These are phyloP conservation scores for Bullera alba DNA, from an alignment of 768 basidiomycete genomes.

Conservation along the genomic window DNA sequence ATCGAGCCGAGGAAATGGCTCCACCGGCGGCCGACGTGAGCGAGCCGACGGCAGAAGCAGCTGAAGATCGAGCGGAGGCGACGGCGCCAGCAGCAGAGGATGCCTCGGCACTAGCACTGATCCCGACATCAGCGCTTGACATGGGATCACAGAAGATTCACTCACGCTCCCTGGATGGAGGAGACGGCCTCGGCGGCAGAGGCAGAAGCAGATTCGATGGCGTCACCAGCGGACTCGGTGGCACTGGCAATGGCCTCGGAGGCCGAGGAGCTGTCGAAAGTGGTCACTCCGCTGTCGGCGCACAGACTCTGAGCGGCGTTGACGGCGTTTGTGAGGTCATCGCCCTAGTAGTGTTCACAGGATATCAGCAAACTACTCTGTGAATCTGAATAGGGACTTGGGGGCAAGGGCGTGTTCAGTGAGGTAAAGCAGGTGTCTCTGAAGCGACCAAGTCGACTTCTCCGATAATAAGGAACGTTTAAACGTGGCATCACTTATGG, in stretches of 20 bases:
- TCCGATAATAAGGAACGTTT: neutral
- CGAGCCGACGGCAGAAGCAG: too few species aligned
- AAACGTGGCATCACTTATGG: neutral
- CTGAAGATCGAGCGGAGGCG: too few species aligned
- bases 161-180: neutral
- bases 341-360: neutral
- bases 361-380: neutral
- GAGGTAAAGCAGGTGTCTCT: too few species aligned
- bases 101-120: too few species aligned
- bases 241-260: neutral
- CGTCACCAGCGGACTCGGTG: neutral
- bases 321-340: neutral
- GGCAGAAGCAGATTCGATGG: neutral
- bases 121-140: too few species aligned
- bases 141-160: too few species aligned
- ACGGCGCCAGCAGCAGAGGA: too few species aligned
- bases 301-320: neutral
- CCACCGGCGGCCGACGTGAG: too few species aligned
- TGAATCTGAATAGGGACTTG: too few species aligned
- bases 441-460: neutral
- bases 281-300: neutral
- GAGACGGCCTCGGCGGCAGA: neutral
- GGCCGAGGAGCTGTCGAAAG: too few species aligned
- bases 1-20: too few species aligned
- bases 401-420: too few species aligned